These are phyloP conservation scores for Lophium mytilinum DNA, from an alignment of 495 filamentous ascomycete genomes.

Conservation along the genomic window DNA sequence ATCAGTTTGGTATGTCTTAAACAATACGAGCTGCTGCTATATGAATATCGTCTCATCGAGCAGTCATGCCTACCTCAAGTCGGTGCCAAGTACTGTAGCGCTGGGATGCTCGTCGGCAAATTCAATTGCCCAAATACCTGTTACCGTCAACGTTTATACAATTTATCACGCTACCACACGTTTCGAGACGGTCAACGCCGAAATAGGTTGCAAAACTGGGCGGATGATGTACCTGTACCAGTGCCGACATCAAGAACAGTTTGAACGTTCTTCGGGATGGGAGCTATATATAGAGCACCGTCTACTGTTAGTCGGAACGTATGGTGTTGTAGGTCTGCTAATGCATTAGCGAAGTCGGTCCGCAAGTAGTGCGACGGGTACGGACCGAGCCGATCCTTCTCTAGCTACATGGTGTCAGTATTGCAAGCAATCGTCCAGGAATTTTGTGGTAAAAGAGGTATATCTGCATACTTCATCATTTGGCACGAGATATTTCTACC, in stretches of 20 bases:
- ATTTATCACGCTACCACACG: no score
- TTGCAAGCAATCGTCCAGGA: no score
- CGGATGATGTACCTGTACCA: no score
- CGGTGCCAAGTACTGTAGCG: not conserved
- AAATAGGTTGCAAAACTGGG: no score
- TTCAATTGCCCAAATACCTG: conserved; percentile 10
- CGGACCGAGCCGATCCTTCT: conserved; percentile 40
- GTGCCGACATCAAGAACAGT: conserved; percentile 11
- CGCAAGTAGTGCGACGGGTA: no score
- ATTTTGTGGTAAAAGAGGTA: no score
- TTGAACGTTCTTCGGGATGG: not conserved
- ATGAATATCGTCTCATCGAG: no score
- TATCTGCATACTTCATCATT: conserved; percentile 42
- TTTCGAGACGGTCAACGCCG: no score
- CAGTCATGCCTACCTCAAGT: no score
- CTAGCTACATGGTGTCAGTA: conserved; percentile 23
- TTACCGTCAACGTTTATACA: no score
- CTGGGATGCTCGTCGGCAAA: conserved; percentile 7
- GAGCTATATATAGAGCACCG: conserved; percentile 1
- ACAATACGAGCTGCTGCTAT: no score
- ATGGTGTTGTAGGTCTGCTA: conserved; percentile 7
- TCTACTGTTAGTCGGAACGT: conserved; percentile 5
- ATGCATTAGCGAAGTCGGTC: no score
- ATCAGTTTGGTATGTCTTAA: not conserved
- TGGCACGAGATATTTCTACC: conserved; percentile 44